These are phyloP conservation scores for Trichoderma brevicompactum DNA, from an alignment of 2,329 filamentous ascomycete genomes.

Conservation along the genomic window DNA sequence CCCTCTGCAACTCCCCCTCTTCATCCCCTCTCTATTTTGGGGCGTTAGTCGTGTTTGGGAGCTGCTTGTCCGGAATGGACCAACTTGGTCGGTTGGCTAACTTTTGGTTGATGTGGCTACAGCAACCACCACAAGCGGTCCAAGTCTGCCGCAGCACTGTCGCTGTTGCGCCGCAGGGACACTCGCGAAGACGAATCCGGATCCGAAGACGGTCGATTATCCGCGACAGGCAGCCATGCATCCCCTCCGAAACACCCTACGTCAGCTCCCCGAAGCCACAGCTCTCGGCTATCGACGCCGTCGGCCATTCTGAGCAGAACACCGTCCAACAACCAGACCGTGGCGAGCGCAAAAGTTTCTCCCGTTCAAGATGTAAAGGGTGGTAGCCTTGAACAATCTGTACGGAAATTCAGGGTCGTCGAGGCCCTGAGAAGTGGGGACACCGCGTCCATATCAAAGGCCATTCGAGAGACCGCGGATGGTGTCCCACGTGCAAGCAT, in stretches of 20 bases:
- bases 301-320: conserved; percentile 48
- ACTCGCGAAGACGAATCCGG: conserved; percentile 58
- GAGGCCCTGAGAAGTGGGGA: conserved; percentile 91
- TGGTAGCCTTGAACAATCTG: conserved; percentile 82
- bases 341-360: conserved; percentile 30
- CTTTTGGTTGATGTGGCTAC: conserved; percentile 12
- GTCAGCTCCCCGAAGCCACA: conserved; percentile 49
- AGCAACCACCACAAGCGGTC: conserved; percentile 53
- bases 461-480: conserved; percentile 70
- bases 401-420: conserved; percentile 91
- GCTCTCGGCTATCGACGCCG: conserved; percentile 52
- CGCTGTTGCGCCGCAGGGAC: conserved; percentile 59
- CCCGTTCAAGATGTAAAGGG: conserved; percentile 49
- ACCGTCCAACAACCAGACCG: conserved; percentile 42
- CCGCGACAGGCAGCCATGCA: conserved; percentile 39
- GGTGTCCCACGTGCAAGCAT: conserved; percentile 59
- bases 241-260: conserved; percentile 41
- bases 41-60: neutral
- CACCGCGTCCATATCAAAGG: conserved; percentile 84
- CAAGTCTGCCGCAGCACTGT: conserved; percentile 56
- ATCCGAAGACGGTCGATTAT: conserved; percentile 54
- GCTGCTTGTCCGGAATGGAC: neutral
- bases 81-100: neutral
- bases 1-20: neutral
- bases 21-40: neutral